Base-by-base conservation (phyloP, 768 basidiomycete genomes). In the Tremella mesenterica region DNA sequence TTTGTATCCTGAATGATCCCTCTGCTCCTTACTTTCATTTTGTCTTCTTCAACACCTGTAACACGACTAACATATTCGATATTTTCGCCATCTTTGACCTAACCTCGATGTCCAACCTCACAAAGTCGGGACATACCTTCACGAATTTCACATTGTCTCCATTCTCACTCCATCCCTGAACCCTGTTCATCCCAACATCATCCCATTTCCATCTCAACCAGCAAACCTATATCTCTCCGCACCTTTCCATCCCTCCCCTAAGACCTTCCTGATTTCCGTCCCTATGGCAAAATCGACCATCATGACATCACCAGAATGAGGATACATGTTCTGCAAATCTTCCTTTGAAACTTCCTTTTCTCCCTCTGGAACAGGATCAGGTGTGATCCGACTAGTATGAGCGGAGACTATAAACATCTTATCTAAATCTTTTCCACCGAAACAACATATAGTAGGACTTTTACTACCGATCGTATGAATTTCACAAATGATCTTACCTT, bases 391-490 rank as follows among this genome's bases (percentile, higher is more conserved):
- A 14, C 50, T 46, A 16, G 63, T 58, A 18, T 58, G 49, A 0
- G 65, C 65, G 4, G 63, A 55, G 29, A 50, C 53, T 36, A 67
- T 67, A 49, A 62, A 67, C 65, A 67, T 67, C 1, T 52, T 62
- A 8, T 62, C 60, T n/a, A 67, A 53, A 36, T 67, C 52, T n/a
- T 56, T 31, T 60, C 65, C 65, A 20, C 65, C 65, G 39, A 67
- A 67, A 52, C 60, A 62, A 50, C 63, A 63, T 39, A 67, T 67
- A 14, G 65, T 67, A 28, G 63, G 58, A 26, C 54, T 60, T 26
- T 60, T 41, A 26, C 50, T 26, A 30, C 54, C 25, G 21, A 48
- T 21, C 31, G 53, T 27, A n/a, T 52, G 31, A 58, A 62, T 53
- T 45, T 54, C n/a, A 46, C 56, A 44, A 29, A 67, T 57, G 23